Base-by-base conservation (phyloP, 2,329 filamentous ascomycete genomes). In the Seiridium cupressi region DNA sequence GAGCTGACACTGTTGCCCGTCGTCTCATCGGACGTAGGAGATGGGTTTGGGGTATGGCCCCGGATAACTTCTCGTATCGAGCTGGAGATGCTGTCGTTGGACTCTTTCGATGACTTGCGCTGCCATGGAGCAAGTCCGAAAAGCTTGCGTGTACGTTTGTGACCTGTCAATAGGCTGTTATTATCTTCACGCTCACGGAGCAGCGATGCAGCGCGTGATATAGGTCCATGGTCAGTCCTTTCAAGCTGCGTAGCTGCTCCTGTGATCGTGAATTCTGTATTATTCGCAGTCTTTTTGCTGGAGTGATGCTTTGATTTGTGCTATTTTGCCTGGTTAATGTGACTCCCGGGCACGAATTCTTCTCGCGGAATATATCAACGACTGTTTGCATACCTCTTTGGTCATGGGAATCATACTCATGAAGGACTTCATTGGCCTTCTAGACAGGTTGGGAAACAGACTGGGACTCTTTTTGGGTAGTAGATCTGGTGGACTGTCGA, bases 101-200 rank as follows among this genome's bases (percentile, higher is more conserved):
- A 79, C 3, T 72, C 72, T 6, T 58, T 67, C 1, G 78, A 79
- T 18, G 70, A 64, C 60, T 76, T 79, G 3, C 74, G 73, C 47
- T 71, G 69, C 76, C 78, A 79, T 2, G 75, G 75, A 8, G 74
- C 71, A 46, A 69, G 77, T 4, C 74, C 72, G 55, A 81, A 80
- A 6, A 79, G 65, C 54, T 73, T 79, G 26, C 70, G 70, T 4
- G 72, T 57, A n/a, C 64, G 62, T 57, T 63, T 71, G 3, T 69
- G 60, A 4, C 67, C 73, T 3, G 62, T 58, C 32, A 63, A 34
- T 5, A 8, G 31, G 31, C 38, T 71, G 8, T 59, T 64, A 8
- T 61, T 54, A 8, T 76, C 76, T 2, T 74, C 69, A 40, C 73
- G 76, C 2, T 74, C 69, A 40, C 73, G 76, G n/a, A 72, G 62